Conservation (phyloP, 1,284 basidiomycete genomes). For the Amylostereum chailletii region DNA sequence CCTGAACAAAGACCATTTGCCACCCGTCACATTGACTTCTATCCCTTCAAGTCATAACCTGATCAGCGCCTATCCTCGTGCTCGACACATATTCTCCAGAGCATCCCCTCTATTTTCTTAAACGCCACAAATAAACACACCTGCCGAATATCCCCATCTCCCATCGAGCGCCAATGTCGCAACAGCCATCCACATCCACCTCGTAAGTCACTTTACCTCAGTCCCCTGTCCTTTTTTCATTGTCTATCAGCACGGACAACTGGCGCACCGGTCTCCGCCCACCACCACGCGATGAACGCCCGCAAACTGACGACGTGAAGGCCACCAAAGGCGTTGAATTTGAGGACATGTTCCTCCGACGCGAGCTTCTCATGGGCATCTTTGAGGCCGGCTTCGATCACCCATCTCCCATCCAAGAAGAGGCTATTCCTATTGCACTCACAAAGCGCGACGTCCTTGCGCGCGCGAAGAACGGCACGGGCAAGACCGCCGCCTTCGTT, state of each 20-base stretch:
- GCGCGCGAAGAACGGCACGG: slow-evolving; percentile 85
- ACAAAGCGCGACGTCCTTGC: slow-evolving; percentile 88
- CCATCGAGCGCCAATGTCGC: too few relatives aligned
- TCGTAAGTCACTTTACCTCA: slow-evolving; percentile 19
- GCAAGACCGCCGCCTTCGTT: slow-evolving; percentile 97
- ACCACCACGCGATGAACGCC: slow-evolving; percentile 85
- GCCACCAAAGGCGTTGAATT: slow-evolving; percentile 89
- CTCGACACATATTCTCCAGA: too few relatives aligned
- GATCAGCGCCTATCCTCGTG: too few relatives aligned
- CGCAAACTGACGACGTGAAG: slow-evolving; percentile 93
- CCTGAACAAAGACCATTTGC: too few relatives aligned
- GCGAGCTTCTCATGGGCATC: slow-evolving; percentile 75
- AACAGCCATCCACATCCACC: slow-evolving; percentile 22
- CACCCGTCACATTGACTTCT: too few relatives aligned
- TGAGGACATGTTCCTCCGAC: slow-evolving; percentile 63
- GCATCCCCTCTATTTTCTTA: too few relatives aligned
- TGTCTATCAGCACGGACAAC: slow-evolving; percentile 20
- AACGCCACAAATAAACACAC: too few relatives aligned
- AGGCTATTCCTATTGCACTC: slow-evolving; percentile 86
- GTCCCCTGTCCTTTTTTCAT: slow-evolving; percentile 5
- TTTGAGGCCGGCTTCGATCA: slow-evolving; percentile 96
- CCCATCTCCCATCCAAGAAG: slow-evolving; percentile 98
- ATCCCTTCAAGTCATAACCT: too few relatives aligned
- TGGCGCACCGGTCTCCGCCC: slow-evolving; percentile 78
- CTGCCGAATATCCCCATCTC: too few relatives aligned